These are phyloP conservation scores for Pittosporum tobira DNA, from an alignment of 129 eudicot genomes.

Conservation along the genomic window DNA sequence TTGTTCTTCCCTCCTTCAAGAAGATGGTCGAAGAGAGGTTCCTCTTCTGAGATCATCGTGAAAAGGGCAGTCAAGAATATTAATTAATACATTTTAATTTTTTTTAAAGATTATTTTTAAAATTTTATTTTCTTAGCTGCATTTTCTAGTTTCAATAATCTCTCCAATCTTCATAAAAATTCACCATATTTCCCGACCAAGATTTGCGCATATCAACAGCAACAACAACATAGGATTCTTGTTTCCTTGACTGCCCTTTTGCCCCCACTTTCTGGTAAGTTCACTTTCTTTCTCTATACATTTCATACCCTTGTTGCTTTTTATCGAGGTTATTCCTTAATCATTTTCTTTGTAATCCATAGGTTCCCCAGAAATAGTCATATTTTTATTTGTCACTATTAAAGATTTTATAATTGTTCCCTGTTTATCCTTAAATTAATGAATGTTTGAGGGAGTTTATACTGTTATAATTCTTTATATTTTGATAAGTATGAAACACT, in stretches of 20 bases:
- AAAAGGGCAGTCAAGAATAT: constrained; percentile 51
- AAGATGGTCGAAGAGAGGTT: constrained; percentile 58
- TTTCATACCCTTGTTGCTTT: constrained; percentile 17
- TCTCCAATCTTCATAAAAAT: background rate
- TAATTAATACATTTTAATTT: constrained; percentile 3
- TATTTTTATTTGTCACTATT: too few relatives aligned
- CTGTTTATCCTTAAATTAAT: too few relatives aligned
- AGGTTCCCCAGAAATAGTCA: too few relatives aligned
- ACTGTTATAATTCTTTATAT: too few relatives aligned
- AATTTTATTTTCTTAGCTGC: constrained; percentile 1
- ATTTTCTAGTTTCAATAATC: background rate
- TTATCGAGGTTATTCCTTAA: constrained; percentile 31
- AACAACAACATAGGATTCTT: constrained; percentile 7
- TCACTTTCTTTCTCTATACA: constrained; percentile 6
- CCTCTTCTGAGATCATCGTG: constrained; percentile 72
- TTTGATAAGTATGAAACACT: too few relatives aligned
- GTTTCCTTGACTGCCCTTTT: constrained; percentile 41
- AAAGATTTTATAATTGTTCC: too few relatives aligned
- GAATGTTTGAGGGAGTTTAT: too few relatives aligned
- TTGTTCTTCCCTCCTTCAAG: constrained; percentile 43
- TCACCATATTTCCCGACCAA: constrained; percentile 2
- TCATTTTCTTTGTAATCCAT: too few relatives aligned
- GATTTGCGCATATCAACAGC: constrained; percentile 2
- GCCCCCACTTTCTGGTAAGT: constrained; percentile 35
- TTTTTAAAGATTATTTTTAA: constrained; percentile 1